Percentiles rank a stretch among this genome's conserved stretches.
phyloP scores from a whole-genome alignment of 345 rosid genomes.

The Populus ilicifolia region DNA sequence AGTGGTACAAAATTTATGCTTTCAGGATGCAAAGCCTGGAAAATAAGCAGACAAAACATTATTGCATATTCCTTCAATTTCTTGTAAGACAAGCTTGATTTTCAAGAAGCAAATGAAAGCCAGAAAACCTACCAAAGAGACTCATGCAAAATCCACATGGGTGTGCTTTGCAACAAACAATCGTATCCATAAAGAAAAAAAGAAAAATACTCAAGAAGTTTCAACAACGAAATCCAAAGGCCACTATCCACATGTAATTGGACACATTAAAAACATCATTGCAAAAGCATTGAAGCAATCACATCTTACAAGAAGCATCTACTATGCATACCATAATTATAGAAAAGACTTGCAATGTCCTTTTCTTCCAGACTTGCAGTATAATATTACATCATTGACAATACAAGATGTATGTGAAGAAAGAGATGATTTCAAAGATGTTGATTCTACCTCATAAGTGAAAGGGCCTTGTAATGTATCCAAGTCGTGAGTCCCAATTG shows the following conservation, averaged over 20 bases:
- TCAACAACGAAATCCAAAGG: neutral
- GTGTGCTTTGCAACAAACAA: neutral
- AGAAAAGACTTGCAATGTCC: neutral
- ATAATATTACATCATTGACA: neutral
- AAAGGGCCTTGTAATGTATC: slow-evolving; percentile 85
- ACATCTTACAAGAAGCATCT: neutral
- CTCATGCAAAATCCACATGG: neutral
- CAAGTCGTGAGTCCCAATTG: slow-evolving; percentile 97
- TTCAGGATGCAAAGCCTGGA: slow-evolving; percentile 69
- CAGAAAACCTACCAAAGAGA: neutral
- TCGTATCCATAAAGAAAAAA: neutral
- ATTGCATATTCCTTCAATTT: neutral
- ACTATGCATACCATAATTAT: neutral
- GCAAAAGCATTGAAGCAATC: neutral
- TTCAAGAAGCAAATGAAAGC: neutral
- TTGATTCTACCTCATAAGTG: slow-evolving; percentile 72
- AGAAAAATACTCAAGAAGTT: neutral
- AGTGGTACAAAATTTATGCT: slow-evolving; percentile 71
- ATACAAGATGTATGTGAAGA: neutral
- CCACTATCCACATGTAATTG: neutral
- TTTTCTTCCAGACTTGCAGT: neutral
- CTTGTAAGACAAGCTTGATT: neutral
- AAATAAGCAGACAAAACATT: slow-evolving; percentile 10
- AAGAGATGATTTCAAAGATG: neutral
- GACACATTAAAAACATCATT: neutral